Conservation (phyloP, 805 yeast genomes). For the Saitoella complicata region DNA sequence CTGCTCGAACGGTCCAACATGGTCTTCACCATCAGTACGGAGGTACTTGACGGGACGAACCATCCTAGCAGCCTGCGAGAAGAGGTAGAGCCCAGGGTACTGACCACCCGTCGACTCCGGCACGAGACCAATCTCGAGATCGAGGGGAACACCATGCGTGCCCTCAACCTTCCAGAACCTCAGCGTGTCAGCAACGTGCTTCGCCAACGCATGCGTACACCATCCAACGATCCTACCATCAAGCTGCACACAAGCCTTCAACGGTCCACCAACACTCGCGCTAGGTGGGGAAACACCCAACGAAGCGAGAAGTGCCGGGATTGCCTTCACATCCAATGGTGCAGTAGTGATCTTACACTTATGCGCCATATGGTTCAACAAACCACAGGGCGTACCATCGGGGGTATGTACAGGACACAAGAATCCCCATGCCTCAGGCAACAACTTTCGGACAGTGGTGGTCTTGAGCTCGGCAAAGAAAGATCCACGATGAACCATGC, state of each 20-base stretch:
- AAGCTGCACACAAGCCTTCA: conserved; percentile 74
- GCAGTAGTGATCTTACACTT: conserved; percentile 76
- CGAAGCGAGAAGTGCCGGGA: conserved; percentile 47
- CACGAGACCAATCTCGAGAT: conserved; percentile 84
- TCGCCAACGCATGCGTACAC: conserved; percentile 82
- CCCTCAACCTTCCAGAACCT: conserved; percentile 89
- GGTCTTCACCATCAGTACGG: conserved; percentile 67
- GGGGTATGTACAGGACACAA: conserved; percentile 98
- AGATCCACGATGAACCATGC: conserved; percentile 99
- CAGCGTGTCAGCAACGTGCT: conserved; percentile 70
- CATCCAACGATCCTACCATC: conserved; percentile 90
- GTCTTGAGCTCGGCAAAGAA: conserved; percentile 97
- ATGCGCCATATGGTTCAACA: conserved; percentile 90
- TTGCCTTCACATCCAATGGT: conserved; percentile 53
- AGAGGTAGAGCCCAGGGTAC: conserved; percentile 85
- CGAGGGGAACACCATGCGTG: conserved; percentile 57
- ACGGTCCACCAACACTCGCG: conserved; percentile 73
- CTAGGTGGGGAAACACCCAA: conserved; percentile 74
- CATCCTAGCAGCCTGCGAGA: conserved; percentile 90
- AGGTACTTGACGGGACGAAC: conserved; percentile 86
- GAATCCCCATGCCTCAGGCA: conserved; percentile 99
- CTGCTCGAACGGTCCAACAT: conserved; percentile 95
- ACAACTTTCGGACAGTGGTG: conserved; percentile 85
- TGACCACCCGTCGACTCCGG: conserved; percentile 95
- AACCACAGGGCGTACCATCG: conserved; percentile 98